Evolutionary conservation across 1,284 basidiomycete species (phyloP).

Genomic region (Naganishia sp.): DNA sequence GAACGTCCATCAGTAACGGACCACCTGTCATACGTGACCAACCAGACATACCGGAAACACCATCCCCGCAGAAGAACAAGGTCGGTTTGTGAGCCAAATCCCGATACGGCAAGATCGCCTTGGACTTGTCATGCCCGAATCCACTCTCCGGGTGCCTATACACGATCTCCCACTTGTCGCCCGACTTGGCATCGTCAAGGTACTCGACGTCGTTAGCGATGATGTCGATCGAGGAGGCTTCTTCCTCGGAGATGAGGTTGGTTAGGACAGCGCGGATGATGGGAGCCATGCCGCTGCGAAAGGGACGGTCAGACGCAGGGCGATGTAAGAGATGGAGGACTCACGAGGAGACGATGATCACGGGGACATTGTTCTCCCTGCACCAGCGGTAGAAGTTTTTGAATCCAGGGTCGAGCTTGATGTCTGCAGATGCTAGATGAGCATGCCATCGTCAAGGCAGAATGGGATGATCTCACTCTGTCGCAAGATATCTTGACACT

Average conservation of each 20-base stretch:
- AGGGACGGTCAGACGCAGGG: not conserved
- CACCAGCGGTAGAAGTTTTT: slow-evolving; percentile 80
- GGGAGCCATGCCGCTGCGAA: slow-evolving; percentile 81
- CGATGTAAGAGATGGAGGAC: slow-evolving; percentile 32
- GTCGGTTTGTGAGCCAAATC: slow-evolving; percentile 69
- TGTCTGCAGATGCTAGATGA: slow-evolving; percentile 57
- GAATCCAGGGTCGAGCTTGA: slow-evolving; percentile 83
- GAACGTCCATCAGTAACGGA: not conserved
- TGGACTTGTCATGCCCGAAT: slow-evolving; percentile 91
- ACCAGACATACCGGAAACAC: slow-evolving; percentile 70
- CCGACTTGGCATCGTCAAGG: slow-evolving; percentile 59
- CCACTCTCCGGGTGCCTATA: slow-evolving; percentile 83
- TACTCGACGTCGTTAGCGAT: slow-evolving; percentile 82
- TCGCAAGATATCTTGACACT: slow-evolving; percentile 69
- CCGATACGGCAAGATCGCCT: slow-evolving; percentile 83
- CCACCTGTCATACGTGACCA: not conserved
- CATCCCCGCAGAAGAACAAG: slow-evolving; percentile 93
- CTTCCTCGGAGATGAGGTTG: slow-evolving; percentile 71
- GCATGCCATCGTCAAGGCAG: slow-evolving; percentile 34
- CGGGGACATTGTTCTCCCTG: slow-evolving; percentile 71
- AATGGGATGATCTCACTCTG: slow-evolving; percentile 57
- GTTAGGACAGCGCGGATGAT: slow-evolving; percentile 83
- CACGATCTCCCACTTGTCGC: slow-evolving; percentile 74
- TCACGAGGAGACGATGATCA: slow-evolving; percentile 88
- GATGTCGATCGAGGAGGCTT: slow-evolving; percentile 75